Evolutionary conservation across 176 grass and related monocot species (phyloP).

Genomic region (Miscanthus lutarioriparius): DNA sequence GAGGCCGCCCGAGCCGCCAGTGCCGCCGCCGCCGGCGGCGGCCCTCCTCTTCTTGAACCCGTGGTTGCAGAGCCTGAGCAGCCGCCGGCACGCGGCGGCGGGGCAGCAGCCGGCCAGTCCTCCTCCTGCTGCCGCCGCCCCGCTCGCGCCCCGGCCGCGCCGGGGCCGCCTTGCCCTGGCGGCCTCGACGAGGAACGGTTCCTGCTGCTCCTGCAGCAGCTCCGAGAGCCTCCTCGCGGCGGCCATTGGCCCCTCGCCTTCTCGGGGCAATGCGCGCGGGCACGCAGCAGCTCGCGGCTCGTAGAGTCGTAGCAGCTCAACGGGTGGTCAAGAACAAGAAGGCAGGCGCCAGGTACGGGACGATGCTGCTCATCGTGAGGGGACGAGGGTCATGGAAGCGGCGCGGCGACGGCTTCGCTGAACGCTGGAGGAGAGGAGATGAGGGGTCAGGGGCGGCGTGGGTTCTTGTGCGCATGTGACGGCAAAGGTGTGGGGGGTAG

Average conservation of each 20-base stretch:
- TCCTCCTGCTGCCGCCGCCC: neutral
- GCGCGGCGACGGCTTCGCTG: neutral
- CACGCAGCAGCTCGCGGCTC: neutral
- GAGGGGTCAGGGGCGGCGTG: neutral
- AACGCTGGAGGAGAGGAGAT: neutral
- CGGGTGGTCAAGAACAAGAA: neutral
- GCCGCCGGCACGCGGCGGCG: constrained; percentile 42
- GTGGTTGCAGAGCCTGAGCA: constrained; percentile 58
- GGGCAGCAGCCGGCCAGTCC: constrained; percentile 29
- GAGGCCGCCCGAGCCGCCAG: neutral
- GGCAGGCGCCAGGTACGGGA: neutral
- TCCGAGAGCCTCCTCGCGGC: constrained; percentile 81
- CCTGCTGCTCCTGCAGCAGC: constrained; percentile 93
- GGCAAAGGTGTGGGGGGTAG: neutral
- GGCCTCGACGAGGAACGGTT: constrained; percentile 86
- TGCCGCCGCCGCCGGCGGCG: neutral
- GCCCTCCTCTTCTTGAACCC: constrained; percentile 50
- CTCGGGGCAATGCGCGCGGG: neutral
- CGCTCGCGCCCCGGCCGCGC: too few species aligned
- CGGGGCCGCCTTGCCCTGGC: constrained; percentile 2
- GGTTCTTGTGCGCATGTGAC: constrained; percentile 32
- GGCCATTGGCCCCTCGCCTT: constrained; percentile 33
- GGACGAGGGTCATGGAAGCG: neutral
- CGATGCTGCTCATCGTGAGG: neutral
- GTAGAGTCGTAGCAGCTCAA: too few species aligned